Base-by-base conservation (phyloP, 148 eudicot genomes). In the Tetragonia tetragonoides region DNA sequence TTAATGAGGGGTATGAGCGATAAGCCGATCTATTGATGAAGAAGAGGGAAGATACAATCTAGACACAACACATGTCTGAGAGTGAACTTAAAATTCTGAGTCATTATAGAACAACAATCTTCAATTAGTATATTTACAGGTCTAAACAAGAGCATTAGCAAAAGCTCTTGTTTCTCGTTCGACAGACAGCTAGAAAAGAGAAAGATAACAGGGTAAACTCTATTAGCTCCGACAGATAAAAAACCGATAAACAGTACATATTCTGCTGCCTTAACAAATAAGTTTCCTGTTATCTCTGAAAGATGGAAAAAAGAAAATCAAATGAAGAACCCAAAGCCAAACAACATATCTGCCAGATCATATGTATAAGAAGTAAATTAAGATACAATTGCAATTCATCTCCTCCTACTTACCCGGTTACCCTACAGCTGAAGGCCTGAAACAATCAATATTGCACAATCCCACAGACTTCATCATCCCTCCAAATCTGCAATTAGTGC, bases 361-460 rank as follows among this genome's bases (percentile, higher is more conserved):
- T 53, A 75, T 75, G 51, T 39, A 57, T 73, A 46, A 63, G 59
- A 64, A 76, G 59, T 71, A 76, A 59, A 61, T 51, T 70, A 46
- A 66, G 49, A 78, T 53, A 65, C 17, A 77, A 70, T 77, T 71
- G 68, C 70, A 37, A 64, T 81, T 63, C 49, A 44, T 76, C 71
- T 47, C 59, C 4, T 62, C 57, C 37, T 76, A 82, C 76, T 83
- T 46, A 82, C 76, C 79, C 77, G 81, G 74, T 83, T 46, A 82
- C 76, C 79, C 77, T 77, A 84, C 83, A 20, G 88, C 78, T 1
- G 90, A 78, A 62, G 97, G 97, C 84, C 85, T 86, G 81, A 92
- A 92, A 89, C 97, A 92, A 77, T 88, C 94, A 17, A 89, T 90
- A 87, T 92, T 90, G 91, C 97, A 90, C 74, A 92, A 82, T 53